Conservation (phyloP, 164 flowering plant species). For the Magnolia sinica region DNA sequence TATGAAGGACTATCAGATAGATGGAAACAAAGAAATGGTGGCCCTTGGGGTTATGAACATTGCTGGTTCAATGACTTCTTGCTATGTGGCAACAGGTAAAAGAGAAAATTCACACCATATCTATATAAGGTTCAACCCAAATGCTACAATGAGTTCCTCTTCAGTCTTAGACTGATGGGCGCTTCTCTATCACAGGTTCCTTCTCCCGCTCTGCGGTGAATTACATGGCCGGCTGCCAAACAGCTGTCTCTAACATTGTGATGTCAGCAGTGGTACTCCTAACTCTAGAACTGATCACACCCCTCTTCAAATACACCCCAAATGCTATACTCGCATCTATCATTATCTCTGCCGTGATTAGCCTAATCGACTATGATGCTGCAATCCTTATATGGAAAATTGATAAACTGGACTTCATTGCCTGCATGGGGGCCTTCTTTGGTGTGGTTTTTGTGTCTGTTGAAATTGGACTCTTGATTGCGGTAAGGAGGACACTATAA, state of each 20-base stretch:
- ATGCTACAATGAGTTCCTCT: background rate
- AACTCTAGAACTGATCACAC: slow-evolving; percentile 70
- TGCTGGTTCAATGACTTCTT: slow-evolving; percentile 88
- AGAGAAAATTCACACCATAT: background rate
- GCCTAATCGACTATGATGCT: slow-evolving; percentile 67
- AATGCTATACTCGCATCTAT: slow-evolving; percentile 85
- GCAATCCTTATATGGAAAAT: slow-evolving; percentile 76
- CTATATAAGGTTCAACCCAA: background rate
- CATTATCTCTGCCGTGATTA: slow-evolving; percentile 75
- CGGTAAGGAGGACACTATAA: slow-evolving; percentile 40
- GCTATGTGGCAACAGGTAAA: slow-evolving; percentile 86
- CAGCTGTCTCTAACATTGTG: slow-evolving; percentile 86
- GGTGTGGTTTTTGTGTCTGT: slow-evolving; percentile 80
- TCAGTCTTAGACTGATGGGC: background rate
- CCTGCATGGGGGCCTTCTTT: slow-evolving; percentile 91
- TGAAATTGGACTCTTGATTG: slow-evolving; percentile 83
- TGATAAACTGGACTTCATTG: slow-evolving; percentile 84
- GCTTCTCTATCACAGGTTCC: slow-evolving; percentile 55
- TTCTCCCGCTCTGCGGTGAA: slow-evolving; percentile 95
- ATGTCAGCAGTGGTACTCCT: slow-evolving; percentile 76
- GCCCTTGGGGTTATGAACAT: slow-evolving; percentile 92
- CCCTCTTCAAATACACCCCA: slow-evolving; percentile 90
- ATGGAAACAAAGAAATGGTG: slow-evolving; percentile 97
- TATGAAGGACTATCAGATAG: slow-evolving; percentile 82
- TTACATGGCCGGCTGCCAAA: slow-evolving; percentile 88